A percentile compares a stretch with the other conserved stretches of the same genome.
These are phyloP conservation scores for Trifolium fragiferum DNA, from an alignment of 306 rosid genomes.

Conservation along the genomic window DNA sequence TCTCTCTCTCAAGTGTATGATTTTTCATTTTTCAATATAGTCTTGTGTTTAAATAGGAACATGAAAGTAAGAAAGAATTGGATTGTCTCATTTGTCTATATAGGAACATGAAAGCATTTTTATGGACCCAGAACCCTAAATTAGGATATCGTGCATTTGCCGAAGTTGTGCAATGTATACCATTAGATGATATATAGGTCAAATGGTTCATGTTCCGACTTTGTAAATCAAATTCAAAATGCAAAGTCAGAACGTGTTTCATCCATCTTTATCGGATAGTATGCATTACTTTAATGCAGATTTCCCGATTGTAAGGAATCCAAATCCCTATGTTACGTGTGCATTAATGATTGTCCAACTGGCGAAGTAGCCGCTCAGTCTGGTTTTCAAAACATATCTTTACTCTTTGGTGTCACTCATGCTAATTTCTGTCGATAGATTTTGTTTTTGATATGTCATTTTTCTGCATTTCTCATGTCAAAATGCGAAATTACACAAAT, in stretches of 20 bases:
- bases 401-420: background rate
- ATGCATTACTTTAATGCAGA: background rate
- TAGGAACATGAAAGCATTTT: background rate
- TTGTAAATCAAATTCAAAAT: background rate
- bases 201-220: background rate
- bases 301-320: background rate
- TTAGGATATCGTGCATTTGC: background rate
- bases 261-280: background rate
- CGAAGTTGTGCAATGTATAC: background rate
- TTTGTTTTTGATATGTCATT: background rate
- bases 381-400: no score
- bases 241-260: background rate
- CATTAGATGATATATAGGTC: background rate
- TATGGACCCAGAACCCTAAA: background rate
- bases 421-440: background rate
- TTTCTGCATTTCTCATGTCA: background rate
- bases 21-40: background rate
- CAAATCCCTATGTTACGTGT: background rate
- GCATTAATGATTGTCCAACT: background rate
- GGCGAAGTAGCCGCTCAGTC: no score
- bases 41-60: background rate
- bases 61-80: no score
- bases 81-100: no score
- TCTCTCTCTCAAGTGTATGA: background rate
- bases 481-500: constrained; percentile 9